These are phyloP conservation scores for Penicillium atrosanguineum DNA, from an alignment of 495 filamentous ascomycete genomes.

Conservation along the genomic window DNA sequence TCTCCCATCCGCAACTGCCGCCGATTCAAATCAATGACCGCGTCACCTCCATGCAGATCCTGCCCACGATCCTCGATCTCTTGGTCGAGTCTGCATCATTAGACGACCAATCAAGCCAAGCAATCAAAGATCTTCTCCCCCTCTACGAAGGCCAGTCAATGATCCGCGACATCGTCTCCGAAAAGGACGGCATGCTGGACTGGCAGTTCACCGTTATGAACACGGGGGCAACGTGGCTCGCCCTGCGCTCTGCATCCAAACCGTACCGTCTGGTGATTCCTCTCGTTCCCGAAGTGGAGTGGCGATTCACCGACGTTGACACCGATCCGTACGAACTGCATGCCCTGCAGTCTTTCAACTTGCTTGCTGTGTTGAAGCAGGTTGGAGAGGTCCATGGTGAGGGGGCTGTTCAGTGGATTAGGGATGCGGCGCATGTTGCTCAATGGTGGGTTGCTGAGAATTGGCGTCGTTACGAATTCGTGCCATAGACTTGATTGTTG, in stretches of 20 bases:
- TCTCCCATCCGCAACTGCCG: slow-evolving; percentile 39
- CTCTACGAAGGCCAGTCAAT: slow-evolving; percentile 46
- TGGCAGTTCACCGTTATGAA: slow-evolving; percentile 48
- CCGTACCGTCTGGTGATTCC: slow-evolving; percentile 38
- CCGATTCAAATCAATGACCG: slow-evolving; percentile 31
- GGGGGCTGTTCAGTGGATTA: slow-evolving; percentile 36
- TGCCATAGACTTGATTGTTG: slow-evolving; percentile 8
- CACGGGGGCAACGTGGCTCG: slow-evolving; percentile 36
- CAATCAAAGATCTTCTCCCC: slow-evolving; percentile 33
- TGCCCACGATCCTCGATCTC: slow-evolving; percentile 44
- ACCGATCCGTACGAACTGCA: slow-evolving; percentile 33
- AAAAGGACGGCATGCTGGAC: slow-evolving; percentile 19
- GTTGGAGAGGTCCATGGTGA: slow-evolving; percentile 27
- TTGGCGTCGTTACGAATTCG: slow-evolving; percentile 33
- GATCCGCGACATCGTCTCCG: slow-evolving; percentile 29
- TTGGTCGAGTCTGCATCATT: slow-evolving; percentile 35
- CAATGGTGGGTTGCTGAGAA: slow-evolving; percentile 39
- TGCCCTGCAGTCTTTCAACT: slow-evolving; percentile 26
- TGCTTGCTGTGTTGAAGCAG: slow-evolving; percentile 17
- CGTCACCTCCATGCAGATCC: slow-evolving; percentile 36
- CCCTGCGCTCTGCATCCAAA: slow-evolving; percentile 25
- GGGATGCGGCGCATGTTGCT: slow-evolving; percentile 36
- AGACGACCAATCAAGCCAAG: slow-evolving; percentile 15
- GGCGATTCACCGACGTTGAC: slow-evolving; percentile 37
- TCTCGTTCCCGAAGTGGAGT: slow-evolving; percentile 33